phyloP scores from a whole-genome alignment of 2,329 filamentous ascomycete species.

The Gliomastix tumulicola region DNA sequence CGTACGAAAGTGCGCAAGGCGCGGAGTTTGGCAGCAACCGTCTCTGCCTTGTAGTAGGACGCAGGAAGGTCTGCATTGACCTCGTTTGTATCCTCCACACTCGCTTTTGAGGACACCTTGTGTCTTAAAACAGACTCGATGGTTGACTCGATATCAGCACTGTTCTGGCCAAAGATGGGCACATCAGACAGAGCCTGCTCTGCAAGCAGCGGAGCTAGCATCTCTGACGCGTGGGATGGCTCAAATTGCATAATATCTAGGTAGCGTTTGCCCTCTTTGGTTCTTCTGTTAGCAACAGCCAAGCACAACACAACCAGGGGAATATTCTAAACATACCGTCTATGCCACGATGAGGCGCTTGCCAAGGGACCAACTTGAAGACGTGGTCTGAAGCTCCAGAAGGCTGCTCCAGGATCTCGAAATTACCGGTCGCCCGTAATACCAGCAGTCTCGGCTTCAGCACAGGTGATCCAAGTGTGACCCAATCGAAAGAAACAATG shows the following conservation, averaged over 20 bases:
- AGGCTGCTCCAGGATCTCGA: conserved; percentile 57
- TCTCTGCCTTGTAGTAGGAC: conserved; percentile 30
- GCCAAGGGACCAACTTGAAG: conserved; percentile 56
- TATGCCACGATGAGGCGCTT: conserved; percentile 48
- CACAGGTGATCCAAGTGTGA: conserved; percentile 49
- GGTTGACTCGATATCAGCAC: conserved; percentile 30
- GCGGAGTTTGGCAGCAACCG: conserved; percentile 41
- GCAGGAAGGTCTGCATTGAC: conserved; percentile 27
- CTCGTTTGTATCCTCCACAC: conserved; percentile 27
- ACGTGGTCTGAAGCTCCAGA: conserved; percentile 50
- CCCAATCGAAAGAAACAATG: conserved; percentile 63
- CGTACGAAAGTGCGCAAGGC: conserved; percentile 32
- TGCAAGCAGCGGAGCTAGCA: conserved; percentile 47
- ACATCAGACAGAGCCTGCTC: conserved; percentile 46
- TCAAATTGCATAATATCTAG: conserved; percentile 54
- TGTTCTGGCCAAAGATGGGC: conserved; percentile 50
- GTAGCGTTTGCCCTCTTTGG: conserved; percentile 41
- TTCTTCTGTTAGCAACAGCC: not conserved
- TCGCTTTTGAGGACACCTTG: conserved; percentile 9
- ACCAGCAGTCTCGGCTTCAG: conserved; percentile 52
- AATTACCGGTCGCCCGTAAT: conserved; percentile 51
- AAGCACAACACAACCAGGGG: not conserved
- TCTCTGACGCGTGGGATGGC: conserved; percentile 39
- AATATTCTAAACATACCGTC: conserved; percentile 31
- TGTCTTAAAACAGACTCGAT: conserved; percentile 19